These are phyloP conservation scores for Monoraphidium neglectum DNA, from an alignment of 139 green algal species.

Conservation along the genomic window DNA sequence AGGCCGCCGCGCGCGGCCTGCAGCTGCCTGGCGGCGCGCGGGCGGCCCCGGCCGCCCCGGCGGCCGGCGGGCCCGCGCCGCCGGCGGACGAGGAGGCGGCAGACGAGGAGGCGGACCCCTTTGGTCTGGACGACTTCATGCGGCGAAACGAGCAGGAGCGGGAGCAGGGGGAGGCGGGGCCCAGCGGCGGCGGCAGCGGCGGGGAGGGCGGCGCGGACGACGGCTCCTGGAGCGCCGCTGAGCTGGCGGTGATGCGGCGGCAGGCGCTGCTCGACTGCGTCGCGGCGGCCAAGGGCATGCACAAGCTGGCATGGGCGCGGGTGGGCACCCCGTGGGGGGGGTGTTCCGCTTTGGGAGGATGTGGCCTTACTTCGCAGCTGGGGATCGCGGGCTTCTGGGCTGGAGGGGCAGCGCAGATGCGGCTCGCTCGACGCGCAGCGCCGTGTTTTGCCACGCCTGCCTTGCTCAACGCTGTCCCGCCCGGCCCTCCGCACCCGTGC, in stretches of 20 bases:
- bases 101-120: not conserved
- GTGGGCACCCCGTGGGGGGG: too few species aligned
- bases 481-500: too few species aligned
- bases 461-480: too few species aligned
- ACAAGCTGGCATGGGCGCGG: conserved; percentile 54
- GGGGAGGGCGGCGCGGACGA: not conserved
- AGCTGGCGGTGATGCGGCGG: conserved; percentile 41
- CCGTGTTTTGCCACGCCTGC: too few species aligned
- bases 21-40: not conserved
- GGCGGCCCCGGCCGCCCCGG: not conserved
- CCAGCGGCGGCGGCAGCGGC: conserved; percentile 3
- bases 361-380: too few species aligned
- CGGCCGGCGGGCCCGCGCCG: not conserved
- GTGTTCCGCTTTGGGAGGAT: too few species aligned
- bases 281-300: conserved; percentile 37
- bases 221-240: conserved; percentile 29
- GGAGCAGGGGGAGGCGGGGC: not conserved
- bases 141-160: not conserved
- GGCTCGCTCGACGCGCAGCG: too few species aligned
- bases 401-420: too few species aligned
- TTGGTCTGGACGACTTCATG: too few species aligned
- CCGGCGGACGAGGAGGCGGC: not conserved
- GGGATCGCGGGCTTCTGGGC: too few species aligned
- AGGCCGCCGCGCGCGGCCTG: not conserved
- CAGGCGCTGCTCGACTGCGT: conserved; percentile 67